Base-by-base conservation (phyloP, 129 eudicot genomes). In the Escallonia rubra region DNA sequence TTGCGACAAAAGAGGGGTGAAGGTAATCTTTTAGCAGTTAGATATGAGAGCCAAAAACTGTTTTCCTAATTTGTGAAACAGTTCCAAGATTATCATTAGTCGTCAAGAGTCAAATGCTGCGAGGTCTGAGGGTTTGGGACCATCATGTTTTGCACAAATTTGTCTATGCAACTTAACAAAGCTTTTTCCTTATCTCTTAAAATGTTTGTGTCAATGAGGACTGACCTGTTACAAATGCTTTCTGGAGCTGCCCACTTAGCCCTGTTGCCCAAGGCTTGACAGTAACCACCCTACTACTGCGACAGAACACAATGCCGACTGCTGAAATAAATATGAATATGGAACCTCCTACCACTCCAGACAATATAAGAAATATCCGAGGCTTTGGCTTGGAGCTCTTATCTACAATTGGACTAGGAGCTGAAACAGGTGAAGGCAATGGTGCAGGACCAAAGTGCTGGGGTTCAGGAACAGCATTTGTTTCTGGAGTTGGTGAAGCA, bases 181-280 rank as follows among this genome's bases (percentile, higher is more conserved):
- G 34, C 34, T 23, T 23, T 23, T 23, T 23, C 34, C 34, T 23
- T 23, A 0, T 23, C 34, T 23, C 34, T 23, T 23, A 23, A 23
- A 23, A 23, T 23, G 11, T 56, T 67, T 4, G 8, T 43, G 61
- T n/a, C 40, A 50, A 64, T n/a, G 23, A 64, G 46, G 44, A 73
- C 46, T 23, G 16, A 88, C 96, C 96, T 85, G 96, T 68, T 67
- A 85, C 78, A 78, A 88, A 85, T 63, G 96, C 96, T 77, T 78
- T 88, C 70, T 82, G 91, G 34, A 88, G 83, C 86, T 85, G 96
- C 57, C 96, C 96, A 68, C 96, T 88, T 80, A 88, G 76, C 40
- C 96, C 96, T 2, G 96, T 88, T 2, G 87, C 86, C 96, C 96
- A 88, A 11, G 96, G 96, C 58, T 66, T 82, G 54, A 88, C 88